A percentile compares a stretch with the other conserved stretches of the same genome.
phyloP scores from a whole-genome alignment of 192 early-diverging fungal species.

The Backusella psychrophila region DNA sequence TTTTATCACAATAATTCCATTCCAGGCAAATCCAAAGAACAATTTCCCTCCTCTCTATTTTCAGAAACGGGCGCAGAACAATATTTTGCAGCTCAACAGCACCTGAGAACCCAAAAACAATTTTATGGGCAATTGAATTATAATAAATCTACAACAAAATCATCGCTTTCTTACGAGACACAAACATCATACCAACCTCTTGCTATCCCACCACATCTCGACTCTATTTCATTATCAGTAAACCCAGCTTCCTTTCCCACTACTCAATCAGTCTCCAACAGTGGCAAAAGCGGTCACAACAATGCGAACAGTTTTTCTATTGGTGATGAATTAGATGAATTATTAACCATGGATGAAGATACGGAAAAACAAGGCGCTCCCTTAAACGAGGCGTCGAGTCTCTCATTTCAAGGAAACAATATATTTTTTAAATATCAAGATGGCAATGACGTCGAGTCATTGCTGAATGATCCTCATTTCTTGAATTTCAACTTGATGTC shows the following conservation, averaged over 20 bases:
- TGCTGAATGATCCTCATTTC: neutral
- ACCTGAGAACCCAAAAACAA: neutral
- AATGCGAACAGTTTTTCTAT: neutral
- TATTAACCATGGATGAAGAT: neutral
- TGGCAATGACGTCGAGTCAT: neutral
- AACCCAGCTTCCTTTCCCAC: neutral
- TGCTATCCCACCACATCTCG: neutral
- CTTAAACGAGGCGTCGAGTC: neutral
- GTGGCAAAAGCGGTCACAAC: neutral
- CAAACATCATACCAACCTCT: neutral
- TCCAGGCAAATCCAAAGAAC: neutral
- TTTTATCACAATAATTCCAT: neutral
- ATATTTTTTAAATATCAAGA: neutral
- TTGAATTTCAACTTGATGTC: neutral
- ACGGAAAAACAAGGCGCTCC: neutral
- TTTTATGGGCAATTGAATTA: neutral
- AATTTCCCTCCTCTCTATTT: neutral
- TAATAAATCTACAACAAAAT: neutral
- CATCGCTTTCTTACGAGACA: neutral
- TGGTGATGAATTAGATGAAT: neutral
- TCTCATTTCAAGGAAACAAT: neutral
- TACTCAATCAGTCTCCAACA: neutral
- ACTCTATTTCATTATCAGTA: neutral
- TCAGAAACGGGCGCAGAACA: neutral
- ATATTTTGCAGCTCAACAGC: neutral